Evolutionary conservation across 1,139 yeast genomes (phyloP), one percentile per base, ranked within the genome.

Genomic region (Blastobotrys elegans): DNA sequence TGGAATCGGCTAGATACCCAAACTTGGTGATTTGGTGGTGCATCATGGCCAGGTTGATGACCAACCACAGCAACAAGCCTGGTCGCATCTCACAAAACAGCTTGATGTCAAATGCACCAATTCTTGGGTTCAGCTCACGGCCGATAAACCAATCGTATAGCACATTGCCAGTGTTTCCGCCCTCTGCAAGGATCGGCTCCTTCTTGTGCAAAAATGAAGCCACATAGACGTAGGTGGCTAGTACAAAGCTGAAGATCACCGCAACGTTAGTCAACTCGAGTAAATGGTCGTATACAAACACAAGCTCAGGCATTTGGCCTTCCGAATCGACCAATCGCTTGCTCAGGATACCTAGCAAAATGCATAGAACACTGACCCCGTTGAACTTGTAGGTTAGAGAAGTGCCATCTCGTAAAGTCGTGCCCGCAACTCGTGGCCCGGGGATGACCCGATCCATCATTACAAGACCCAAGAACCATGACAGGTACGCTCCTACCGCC

Each of bases 101-200:
- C 67, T 92, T 92, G 63, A 92, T 80, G 63, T 92, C 98, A 75
- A 90, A 80, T 1, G 76, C 62, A 0, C 95, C 95, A 49, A 88
- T 71, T 57, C 97, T 75, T 29, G 98, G 98, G 63, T 94, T 94
- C 62, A 94, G 73, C 65, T 92, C 97, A 47, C 98, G 78, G 26
- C 99, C 99, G 64, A 92, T 89, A 62, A 88, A 94, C 96, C 97
- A 92, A 66, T 92, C 97, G 63, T 86, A 92, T 26, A 90, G 59
- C 1, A 69, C 56, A 56, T 78, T 81, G 0, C 88, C 87, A 0
- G 96, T 74, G 67, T 92, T 92, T 3, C 98, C 98, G 42, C 94
- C 94, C 37, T 77, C 69, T 0, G 97, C 92, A 49, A 92, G 72
- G 38, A 90, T 79, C 51, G 86, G 75, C 60, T 86, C 94, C 16